Evolutionary conservation across 352 stramenopile species (phyloP).

Genomic region (Phytophthora vignae): DNA sequence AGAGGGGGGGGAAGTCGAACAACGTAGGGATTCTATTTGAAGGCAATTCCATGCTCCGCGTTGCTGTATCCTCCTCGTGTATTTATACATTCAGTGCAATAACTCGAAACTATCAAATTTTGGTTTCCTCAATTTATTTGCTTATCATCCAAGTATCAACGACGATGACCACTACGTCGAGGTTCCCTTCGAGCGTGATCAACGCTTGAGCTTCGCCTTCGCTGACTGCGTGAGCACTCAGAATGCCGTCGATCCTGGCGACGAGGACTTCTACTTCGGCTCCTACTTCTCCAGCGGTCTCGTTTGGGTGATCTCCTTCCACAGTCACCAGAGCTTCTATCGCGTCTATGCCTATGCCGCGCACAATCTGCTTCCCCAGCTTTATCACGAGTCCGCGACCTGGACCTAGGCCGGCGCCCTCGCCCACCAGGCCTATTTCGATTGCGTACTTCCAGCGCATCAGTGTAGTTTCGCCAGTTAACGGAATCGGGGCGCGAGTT

Average conservation of each 20-base stretch:
- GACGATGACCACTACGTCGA: slow-evolving; percentile 7
- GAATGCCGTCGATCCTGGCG: slow-evolving; percentile 1
- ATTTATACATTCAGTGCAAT: slow-evolving; percentile 21
- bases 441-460: slow-evolving; percentile 53
- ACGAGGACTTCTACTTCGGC: slow-evolving; percentile 26
- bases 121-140: slow-evolving; percentile 10
- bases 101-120: slow-evolving; percentile 25
- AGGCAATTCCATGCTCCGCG: not conserved
- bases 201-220: slow-evolving; percentile 6
- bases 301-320: not conserved
- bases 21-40: slow-evolving; percentile 17
- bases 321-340: slow-evolving; percentile 1
- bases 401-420: slow-evolving; percentile 14
- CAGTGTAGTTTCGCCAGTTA: slow-evolving; percentile 37
- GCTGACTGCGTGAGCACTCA: not conserved
- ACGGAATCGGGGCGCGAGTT: slow-evolving; percentile 2
- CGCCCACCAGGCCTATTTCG: slow-evolving; percentile 20
- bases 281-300: slow-evolving; percentile 19
- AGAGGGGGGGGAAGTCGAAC: not conserved
- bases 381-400: slow-evolving; percentile 3
- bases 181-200: slow-evolving; percentile 1
- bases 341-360: not conserved
- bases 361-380: not conserved
- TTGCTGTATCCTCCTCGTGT: not conserved
- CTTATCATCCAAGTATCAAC: not conserved